Base-by-base conservation (phyloP, 2,329 filamentous ascomycete genomes). In the Colletotrichum destructivum region DNA sequence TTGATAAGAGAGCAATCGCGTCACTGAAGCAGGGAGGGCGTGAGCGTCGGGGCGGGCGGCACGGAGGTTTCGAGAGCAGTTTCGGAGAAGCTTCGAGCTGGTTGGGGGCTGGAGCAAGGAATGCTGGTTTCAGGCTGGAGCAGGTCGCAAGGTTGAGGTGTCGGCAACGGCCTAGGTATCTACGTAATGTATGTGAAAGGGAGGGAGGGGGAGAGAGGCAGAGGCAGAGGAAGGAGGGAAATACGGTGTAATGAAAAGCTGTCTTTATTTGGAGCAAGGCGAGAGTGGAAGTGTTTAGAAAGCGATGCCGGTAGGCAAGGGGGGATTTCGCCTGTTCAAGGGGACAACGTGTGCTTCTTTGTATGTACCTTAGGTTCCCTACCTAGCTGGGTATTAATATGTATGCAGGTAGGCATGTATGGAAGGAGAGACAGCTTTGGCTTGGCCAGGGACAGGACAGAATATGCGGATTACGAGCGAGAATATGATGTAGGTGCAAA, bases 51-150 rank as follows among this genome's bases (percentile, higher is more conserved):
- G 57, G 35, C 40, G 56, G 40, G 40, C 64, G 46, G 64, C 44
- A 68, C 52, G 23, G 35, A 38, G 54, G 52, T 59, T 63, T 57
- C 47, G 52, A 54, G 44, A 57, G 64, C 44, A 57, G 64, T 68
- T 68, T 69, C 64, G 64, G 56, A 44, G 57, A 67, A 57, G 68
- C 64, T 68, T 42, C 42, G 57, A 69, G 57, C 57, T 54, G 35
- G 38, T 46, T 55, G 26, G 40, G 56, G 64, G 64, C 64, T 64
- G 57, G 38, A 62, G 44, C 64, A 51, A 68, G 69, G 69, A 57
- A 71, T 52, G 52, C 44, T 57, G 44, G 57, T 71, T 71, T 71
- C 69, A 71, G 69, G 46, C 52, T 51, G 57, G 56, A 57, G 57
- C 57, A 62, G 40, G 60, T 21, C 38, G 46, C 57, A 46, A 57